Evolutionary conservation across 2,329 filamentous ascomycete species (phyloP), one percentile per base, ranked within the genome.

Genomic region (Sporothrix humicola): DNA sequence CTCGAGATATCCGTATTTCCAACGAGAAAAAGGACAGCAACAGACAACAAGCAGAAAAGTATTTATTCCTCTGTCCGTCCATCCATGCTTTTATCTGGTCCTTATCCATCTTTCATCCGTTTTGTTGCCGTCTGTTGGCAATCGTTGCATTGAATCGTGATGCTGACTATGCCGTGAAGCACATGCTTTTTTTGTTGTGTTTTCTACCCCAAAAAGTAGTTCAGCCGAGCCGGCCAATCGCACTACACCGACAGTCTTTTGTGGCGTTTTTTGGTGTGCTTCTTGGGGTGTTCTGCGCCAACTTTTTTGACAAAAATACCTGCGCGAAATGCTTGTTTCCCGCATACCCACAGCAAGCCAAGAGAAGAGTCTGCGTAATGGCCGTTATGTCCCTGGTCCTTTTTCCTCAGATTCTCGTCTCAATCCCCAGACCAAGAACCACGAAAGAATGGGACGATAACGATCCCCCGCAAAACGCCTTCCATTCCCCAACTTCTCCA

Each of bases 151-250:
- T 58, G 23, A 58, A 31, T 58, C 23, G 44, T 66, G 61, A n/a
- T 26, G n/a, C 13, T 2, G 23, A 23, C 15, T 37, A 7, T 37
- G 31, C 44, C 44, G 12, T 2, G 31, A 71, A 59, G 69, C 54
- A 71, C 69, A 71, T 59, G 54, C 52, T 71, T 71, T 59, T 48
- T 71, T 37, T 37, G 31, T 37, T 37, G 31, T 37, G 2, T 7
- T 3, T 37, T 37, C 31, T 31, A n/a, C 31, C 31, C 31, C 31
- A 37, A 37, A 37, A 37, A 37, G 31, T 31, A 15, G 17, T 15
- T 46, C 56, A 44, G 56, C 69, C 48, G 6, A 17, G 12, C 69
- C 69, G 56, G 56, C 69, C 69, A 71, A 71, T 71, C 15, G 58
- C 23, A 72, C 70, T 72, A 72, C 70, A 72, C 58, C 26, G 56